These are phyloP conservation scores for Emericellopsis atlantica DNA, from an alignment of 2,329 filamentous ascomycete species.

Conservation along the genomic window DNA sequence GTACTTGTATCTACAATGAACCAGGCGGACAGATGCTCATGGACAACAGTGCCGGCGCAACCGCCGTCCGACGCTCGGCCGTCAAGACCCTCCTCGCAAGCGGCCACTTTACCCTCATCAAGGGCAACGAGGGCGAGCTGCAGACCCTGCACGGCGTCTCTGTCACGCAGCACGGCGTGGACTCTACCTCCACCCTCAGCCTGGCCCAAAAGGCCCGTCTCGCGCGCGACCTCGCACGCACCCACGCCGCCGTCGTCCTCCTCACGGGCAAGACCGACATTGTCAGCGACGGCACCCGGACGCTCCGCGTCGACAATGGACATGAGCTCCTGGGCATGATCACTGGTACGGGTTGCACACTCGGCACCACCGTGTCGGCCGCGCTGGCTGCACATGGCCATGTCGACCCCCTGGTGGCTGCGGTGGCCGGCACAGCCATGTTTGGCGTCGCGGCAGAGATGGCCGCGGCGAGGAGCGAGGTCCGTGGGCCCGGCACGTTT, in stretches of 20 bases:
- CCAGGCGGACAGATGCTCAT: background rate
- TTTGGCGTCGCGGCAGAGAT: conserved; percentile 65
- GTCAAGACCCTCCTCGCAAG: conserved; percentile 57
- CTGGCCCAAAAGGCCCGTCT: conserved; percentile 41
- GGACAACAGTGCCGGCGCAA: conserved; percentile 56
- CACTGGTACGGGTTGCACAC: conserved; percentile 73
- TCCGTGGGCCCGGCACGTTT: conserved; percentile 75
- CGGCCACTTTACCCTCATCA: conserved; percentile 79
- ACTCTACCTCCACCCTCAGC: conserved; percentile 52
- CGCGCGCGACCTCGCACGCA: conserved; percentile 51
- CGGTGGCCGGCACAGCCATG: conserved; percentile 59
- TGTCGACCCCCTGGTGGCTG: conserved; percentile 57
- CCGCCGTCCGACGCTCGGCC: conserved; percentile 56
- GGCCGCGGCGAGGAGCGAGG: conserved; percentile 50
- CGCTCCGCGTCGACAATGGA: conserved; percentile 62
- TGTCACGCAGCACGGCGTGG: conserved; percentile 63
- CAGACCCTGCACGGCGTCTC: conserved; percentile 51
- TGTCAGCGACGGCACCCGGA: conserved; percentile 59
- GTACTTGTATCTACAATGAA: conserved; percentile 9
- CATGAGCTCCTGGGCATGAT: conserved; percentile 57
- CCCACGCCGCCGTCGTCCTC: conserved; percentile 63
- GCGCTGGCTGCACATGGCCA: conserved; percentile 48
- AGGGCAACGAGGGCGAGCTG: conserved; percentile 89
- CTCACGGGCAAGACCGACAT: conserved; percentile 74
- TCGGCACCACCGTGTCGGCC: conserved; percentile 71